phyloP scores from a whole-genome alignment of 2,329 filamentous ascomycete genomes.

The Ilyonectria robusta region DNA sequence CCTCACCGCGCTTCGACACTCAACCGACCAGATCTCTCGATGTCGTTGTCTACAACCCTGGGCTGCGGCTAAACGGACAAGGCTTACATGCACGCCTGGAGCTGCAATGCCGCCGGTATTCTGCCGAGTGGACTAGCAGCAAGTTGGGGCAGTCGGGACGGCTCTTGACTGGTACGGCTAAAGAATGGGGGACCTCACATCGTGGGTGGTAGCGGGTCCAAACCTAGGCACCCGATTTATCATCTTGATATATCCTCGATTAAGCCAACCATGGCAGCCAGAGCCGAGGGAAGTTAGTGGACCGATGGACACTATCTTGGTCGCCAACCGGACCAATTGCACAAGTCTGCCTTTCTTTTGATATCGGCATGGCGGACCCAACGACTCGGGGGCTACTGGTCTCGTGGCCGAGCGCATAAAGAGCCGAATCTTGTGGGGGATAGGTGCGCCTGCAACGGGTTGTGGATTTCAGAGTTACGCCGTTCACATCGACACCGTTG shows the following conservation, averaged over 20 bases:
- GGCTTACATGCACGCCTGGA: slow-evolving; percentile 34
- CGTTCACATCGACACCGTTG: slow-evolving; percentile 26
- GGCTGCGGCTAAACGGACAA: slow-evolving; percentile 40
- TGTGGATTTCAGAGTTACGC: slow-evolving; percentile 20
- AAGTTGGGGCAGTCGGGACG: slow-evolving; percentile 33
- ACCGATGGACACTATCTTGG: slow-evolving; percentile 27
- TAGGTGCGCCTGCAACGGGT: slow-evolving; percentile 27
- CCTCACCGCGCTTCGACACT: slow-evolving; percentile 2
- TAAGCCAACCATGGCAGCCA: slow-evolving; percentile 29
- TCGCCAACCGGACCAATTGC: slow-evolving; percentile 45
- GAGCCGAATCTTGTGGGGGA: slow-evolving; percentile 33
- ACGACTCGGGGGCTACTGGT: slow-evolving; percentile 26
- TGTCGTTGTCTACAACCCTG: slow-evolving; percentile 13
- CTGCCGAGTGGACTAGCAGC: slow-evolving; percentile 40
- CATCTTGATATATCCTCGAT: slow-evolving; percentile 31
- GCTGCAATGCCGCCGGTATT: slow-evolving; percentile 35
- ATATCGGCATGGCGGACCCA: slow-evolving; percentile 31
- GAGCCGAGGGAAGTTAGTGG: slow-evolving; percentile 24
- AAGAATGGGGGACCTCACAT: slow-evolving; percentile 36
- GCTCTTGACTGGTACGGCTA: slow-evolving; percentile 50
- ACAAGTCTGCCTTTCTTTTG: slow-evolving; percentile 24
- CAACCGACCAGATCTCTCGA: not conserved
- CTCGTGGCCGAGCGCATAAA: slow-evolving; percentile 22
- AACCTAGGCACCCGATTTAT: slow-evolving; percentile 37
- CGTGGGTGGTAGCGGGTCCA: slow-evolving; percentile 38